These are phyloP conservation scores for Cladosporium sp. DNA, from an alignment of 2,329 filamentous ascomycete genomes.

Conservation along the genomic window DNA sequence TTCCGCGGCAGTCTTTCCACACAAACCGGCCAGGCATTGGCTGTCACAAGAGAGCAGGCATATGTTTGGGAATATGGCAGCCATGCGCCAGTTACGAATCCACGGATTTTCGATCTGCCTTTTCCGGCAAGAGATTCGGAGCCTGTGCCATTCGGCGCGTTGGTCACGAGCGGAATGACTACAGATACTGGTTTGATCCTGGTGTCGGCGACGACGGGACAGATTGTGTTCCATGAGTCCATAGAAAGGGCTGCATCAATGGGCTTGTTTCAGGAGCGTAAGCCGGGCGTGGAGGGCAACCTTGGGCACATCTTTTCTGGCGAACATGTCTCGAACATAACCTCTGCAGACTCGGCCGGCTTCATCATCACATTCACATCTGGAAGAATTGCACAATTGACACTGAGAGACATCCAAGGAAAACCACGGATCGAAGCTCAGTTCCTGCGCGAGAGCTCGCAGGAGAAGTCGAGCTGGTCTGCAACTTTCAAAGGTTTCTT, in stretches of 20 bases:
- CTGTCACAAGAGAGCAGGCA: slow-evolving; percentile 75
- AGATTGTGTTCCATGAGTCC: slow-evolving; percentile 91
- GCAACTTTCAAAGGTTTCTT: slow-evolving; percentile 77
- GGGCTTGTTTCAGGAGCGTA: slow-evolving; percentile 76
- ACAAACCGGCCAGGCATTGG: slow-evolving; percentile 53
- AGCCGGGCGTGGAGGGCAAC: slow-evolving; percentile 70
- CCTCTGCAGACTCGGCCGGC: slow-evolving; percentile 81
- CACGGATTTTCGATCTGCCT: slow-evolving; percentile 75
- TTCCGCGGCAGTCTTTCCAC: slow-evolving; percentile 30
- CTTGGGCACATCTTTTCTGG: slow-evolving; percentile 71
- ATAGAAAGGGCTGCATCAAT: slow-evolving; percentile 83
- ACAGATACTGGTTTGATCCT: slow-evolving; percentile 82
- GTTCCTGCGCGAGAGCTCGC: slow-evolving; percentile 63
- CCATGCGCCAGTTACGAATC: slow-evolving; percentile 62
- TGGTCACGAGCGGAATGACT: slow-evolving; percentile 74
- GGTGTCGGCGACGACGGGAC: slow-evolving; percentile 77
- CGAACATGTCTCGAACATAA: slow-evolving; percentile 71
- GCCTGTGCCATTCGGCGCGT: slow-evolving; percentile 73
- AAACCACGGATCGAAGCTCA: slow-evolving; percentile 75
- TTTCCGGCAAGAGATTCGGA: slow-evolving; percentile 65
- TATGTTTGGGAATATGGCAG: slow-evolving; percentile 83
- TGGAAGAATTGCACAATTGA: slow-evolving; percentile 82
- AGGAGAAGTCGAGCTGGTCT: slow-evolving; percentile 63
- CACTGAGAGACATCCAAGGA: slow-evolving; percentile 79
- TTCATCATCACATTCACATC: slow-evolving; percentile 82